phyloP scores from a whole-genome alignment of 2,329 filamentous ascomycete species.

The Trichoderma arundinaceum region DNA sequence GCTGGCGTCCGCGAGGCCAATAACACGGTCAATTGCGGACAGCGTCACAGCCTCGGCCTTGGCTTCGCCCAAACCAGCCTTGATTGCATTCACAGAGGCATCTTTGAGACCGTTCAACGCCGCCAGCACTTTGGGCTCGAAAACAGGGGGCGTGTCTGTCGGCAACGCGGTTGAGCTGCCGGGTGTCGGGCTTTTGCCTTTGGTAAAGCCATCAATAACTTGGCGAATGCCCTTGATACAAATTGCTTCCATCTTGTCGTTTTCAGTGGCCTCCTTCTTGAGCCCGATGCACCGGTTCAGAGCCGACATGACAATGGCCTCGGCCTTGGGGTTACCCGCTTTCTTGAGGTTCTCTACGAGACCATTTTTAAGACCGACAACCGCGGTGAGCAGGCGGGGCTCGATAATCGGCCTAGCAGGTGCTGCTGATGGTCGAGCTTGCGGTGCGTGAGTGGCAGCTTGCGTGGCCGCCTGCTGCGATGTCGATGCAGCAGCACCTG shows the following conservation, averaged over 20 bases:
- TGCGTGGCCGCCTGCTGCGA: constrained; percentile 33
- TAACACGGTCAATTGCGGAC: constrained; percentile 57
- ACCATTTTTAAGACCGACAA: constrained; percentile 55
- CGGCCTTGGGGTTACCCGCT: constrained; percentile 50
- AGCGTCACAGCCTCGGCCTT: constrained; percentile 55
- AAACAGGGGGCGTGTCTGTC: constrained; percentile 40
- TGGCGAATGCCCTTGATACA: constrained; percentile 52
- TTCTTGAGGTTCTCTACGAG: constrained; percentile 54
- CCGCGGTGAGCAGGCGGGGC: constrained; percentile 50
- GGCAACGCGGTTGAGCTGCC: constrained; percentile 38
- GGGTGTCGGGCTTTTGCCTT: constrained; percentile 46
- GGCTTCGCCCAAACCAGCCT: constrained; percentile 47
- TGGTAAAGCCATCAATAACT: constrained; percentile 52
- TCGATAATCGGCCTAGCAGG: constrained; percentile 49
- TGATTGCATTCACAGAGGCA: constrained; percentile 52
- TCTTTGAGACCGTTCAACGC: constrained; percentile 54
- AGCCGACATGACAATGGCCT: constrained; percentile 59
- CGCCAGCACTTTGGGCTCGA: constrained; percentile 50
- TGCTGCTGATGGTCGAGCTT: constrained; percentile 39
- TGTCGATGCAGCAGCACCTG: constrained; percentile 32
- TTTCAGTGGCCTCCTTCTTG: constrained; percentile 51
- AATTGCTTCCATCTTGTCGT: constrained; percentile 55
- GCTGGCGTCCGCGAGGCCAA: constrained; percentile 54
- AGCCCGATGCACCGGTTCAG: constrained; percentile 58
- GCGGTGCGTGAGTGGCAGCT: constrained; percentile 37